These are phyloP conservation scores for Neospora caninum DNA, from an alignment of 169 alveolate species.

Conservation along the genomic window DNA sequence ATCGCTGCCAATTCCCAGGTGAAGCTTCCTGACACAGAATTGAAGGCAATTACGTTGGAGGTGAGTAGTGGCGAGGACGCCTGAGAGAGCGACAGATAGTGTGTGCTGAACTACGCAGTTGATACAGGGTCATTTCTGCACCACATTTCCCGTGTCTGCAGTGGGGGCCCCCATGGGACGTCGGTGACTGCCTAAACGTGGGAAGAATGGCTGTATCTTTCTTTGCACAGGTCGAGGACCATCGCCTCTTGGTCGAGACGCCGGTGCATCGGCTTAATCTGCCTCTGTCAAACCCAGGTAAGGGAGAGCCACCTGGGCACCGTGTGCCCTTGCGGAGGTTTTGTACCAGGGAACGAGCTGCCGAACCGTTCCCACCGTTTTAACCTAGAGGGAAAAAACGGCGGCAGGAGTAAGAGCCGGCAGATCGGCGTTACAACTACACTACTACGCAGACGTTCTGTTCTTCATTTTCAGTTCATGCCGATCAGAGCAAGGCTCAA, in stretches of 20 bases:
- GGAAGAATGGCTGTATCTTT: not conserved
- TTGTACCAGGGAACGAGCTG: no score
- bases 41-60: not conserved
- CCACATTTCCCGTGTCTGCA: not conserved
- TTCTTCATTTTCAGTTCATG: not conserved
- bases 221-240: not conserved
- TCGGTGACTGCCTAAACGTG: no score
- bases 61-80: not conserved
- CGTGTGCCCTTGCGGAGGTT: no score
- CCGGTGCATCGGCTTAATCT: not conserved
- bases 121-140: not conserved
- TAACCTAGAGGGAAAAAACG: no score
- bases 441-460: no score
- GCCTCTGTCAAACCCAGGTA: slow-evolving; percentile 23
- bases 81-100: not conserved
- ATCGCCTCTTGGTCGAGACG: not conserved
- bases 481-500: slow-evolving; percentile 29
- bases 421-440: no score
- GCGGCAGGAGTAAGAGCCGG: no score
- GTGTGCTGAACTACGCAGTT: not conserved
- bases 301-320: no score
- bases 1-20: not conserved
- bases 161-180: no score
- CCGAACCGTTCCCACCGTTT: no score
- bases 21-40: slow-evolving; percentile 23